Conservation (phyloP, 352 stramenopile species). For the Phytophthora cactorum region DNA sequence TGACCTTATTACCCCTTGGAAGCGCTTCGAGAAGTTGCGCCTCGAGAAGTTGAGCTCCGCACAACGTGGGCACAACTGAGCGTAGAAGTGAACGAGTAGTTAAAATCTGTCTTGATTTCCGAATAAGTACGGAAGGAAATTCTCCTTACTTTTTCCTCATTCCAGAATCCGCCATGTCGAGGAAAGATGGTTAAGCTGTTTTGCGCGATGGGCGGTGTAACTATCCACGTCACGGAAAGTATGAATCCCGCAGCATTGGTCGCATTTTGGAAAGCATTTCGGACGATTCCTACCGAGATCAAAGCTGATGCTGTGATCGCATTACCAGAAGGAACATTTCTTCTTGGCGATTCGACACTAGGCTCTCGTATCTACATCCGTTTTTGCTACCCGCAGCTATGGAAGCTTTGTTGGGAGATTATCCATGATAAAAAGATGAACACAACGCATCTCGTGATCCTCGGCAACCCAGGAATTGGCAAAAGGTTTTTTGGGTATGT, state of each 20-base stretch:
- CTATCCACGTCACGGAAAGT: neutral
- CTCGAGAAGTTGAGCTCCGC: neutral
- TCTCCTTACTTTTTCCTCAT: too few relatives aligned
- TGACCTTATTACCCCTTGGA: slow-evolving; percentile 80
- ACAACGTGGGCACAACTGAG: neutral
- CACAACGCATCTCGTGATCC: slow-evolving; percentile 40
- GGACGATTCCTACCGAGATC: slow-evolving; percentile 18
- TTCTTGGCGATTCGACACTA: slow-evolving; percentile 2
- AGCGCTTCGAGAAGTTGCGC: too few relatives aligned
- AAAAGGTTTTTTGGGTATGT: slow-evolving; percentile 40
- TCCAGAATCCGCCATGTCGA: too few relatives aligned
- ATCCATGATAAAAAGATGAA: slow-evolving; percentile 23
- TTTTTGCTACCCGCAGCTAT: slow-evolving; percentile 24
- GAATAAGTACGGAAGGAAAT: too few relatives aligned
- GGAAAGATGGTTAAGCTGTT: too few relatives aligned
- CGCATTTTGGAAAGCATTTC: slow-evolving; percentile 37
- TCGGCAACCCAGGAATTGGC: slow-evolving; percentile 39
- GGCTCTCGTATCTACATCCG: slow-evolving; percentile 38
- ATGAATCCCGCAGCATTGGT: slow-evolving; percentile 34
- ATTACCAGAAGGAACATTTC: slow-evolving; percentile 9
- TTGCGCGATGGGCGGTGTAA: neutral
- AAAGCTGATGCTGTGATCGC: slow-evolving; percentile 26
- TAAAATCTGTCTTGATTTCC: too few relatives aligned
- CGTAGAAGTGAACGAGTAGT: too few relatives aligned
- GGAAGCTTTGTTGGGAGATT: slow-evolving; percentile 15